Conservation (phyloP, 1,284 basidiomycete species). For the Ganoderma meredithae region DNA sequence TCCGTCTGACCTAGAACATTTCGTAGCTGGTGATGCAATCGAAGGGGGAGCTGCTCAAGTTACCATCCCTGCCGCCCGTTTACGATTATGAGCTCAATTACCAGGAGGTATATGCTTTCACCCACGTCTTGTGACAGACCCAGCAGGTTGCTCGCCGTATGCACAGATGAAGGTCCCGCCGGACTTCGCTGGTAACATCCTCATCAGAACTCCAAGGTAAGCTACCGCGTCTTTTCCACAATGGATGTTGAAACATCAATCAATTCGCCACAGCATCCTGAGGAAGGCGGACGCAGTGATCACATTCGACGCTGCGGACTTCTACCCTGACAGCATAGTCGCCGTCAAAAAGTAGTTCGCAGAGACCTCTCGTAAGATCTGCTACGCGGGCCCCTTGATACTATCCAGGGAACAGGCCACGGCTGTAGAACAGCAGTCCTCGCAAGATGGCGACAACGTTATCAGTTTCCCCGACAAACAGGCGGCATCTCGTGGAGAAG, state of each 20-base stretch:
- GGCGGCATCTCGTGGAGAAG: conserved; percentile 23
- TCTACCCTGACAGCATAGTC: conserved; percentile 21
- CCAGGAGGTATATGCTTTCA: not conserved
- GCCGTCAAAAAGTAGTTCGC: conserved; percentile 24
- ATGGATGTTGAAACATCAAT: not conserved
- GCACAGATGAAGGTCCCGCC: not conserved
- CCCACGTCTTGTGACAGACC: not conserved
- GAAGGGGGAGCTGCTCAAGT: not conserved
- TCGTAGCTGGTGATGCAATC: not conserved
- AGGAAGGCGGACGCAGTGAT: conserved; percentile 27
- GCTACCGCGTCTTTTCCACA: not conserved
- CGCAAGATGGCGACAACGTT: conserved; percentile 13
- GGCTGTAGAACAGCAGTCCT: conserved; percentile 8
- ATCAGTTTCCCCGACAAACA: conserved; percentile 28
- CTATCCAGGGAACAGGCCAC: conserved; percentile 12
- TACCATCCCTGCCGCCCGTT: not conserved
- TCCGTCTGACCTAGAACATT: not conserved
- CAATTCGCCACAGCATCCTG: not conserved
- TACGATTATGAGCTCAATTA: not conserved
- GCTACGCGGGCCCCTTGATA: conserved; percentile 29
- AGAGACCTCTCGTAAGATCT: conserved; percentile 17
- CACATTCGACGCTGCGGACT: conserved; percentile 29
- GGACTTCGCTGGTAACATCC: not conserved
- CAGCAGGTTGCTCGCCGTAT: not conserved
- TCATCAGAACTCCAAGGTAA: not conserved